Evolutionary conservation across 257 asterid genomes (phyloP).

Genomic region (Scutellaria barbata): DNA sequence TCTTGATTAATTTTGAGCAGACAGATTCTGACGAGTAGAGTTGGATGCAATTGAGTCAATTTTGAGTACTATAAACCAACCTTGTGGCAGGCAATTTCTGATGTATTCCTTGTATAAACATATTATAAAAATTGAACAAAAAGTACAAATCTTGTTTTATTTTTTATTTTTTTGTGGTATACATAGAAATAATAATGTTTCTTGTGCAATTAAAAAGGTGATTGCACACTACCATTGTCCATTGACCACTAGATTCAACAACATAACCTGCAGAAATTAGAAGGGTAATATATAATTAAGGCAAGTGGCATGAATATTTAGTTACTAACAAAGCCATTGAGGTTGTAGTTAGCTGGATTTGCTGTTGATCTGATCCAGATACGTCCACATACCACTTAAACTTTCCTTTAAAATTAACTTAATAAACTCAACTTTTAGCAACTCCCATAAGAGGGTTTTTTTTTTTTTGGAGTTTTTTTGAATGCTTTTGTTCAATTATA

Average conservation of each 20-base stretch:
- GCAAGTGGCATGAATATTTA: slow-evolving; percentile 30
- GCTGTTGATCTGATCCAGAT: slow-evolving; percentile 25
- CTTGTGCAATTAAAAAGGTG: slow-evolving; percentile 10
- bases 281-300: slow-evolving; percentile 27
- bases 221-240: slow-evolving; percentile 11
- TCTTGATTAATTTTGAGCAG: slow-evolving; percentile 33
- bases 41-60: slow-evolving; percentile 35
- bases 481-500: too few species aligned
- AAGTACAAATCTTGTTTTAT: too few species aligned
- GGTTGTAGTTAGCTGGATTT: slow-evolving; percentile 39
- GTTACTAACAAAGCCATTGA: slow-evolving; percentile 4
- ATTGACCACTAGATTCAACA: not conserved
- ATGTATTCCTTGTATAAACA: not conserved
- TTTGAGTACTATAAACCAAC: slow-evolving; percentile 19
- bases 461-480: too few species aligned
- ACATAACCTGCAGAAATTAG: slow-evolving; percentile 25
- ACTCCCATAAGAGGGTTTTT: too few species aligned
- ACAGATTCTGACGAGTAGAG: slow-evolving; percentile 59
- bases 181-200: not conserved
- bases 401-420: not conserved
- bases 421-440: too few species aligned
- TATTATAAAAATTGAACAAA: too few species aligned
- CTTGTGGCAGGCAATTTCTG: slow-evolving; percentile 56
- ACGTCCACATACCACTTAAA: not conserved
- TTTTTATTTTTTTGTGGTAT: not conserved